Conservation (phyloP, 371 early-diverging fungal genomes). For the Lichtheimia ramosa region DNA sequence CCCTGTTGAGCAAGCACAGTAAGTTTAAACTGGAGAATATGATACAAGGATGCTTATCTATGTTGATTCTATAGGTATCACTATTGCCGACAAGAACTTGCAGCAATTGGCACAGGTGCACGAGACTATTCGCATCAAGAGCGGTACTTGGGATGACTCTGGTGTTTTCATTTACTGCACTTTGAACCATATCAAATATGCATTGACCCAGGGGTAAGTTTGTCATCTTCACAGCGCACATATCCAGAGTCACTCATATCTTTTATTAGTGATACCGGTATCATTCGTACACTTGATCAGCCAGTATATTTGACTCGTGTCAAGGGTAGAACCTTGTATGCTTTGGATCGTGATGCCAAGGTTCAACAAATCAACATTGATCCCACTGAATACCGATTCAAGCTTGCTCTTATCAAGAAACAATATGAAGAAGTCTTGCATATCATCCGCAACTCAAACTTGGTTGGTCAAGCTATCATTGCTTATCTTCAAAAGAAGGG, state of each 20-base stretch:
- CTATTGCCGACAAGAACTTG: slow-evolving; percentile 83
- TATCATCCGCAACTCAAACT: slow-evolving; percentile 92
- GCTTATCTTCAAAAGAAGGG: slow-evolving; percentile 98
- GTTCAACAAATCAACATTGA: slow-evolving; percentile 87
- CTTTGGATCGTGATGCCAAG: slow-evolving; percentile 87
- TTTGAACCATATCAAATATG: slow-evolving; percentile 98
- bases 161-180: slow-evolving; percentile 97
- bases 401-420: slow-evolving; percentile 86
- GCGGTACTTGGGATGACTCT: slow-evolving; percentile 92
- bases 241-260: neutral
- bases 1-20: slow-evolving; percentile 92
- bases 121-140: slow-evolving; percentile 97
- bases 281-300: slow-evolving; percentile 94
- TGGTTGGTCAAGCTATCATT: slow-evolving; percentile 98
- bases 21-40: slow-evolving; percentile 21
- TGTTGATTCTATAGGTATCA: slow-evolving; percentile 58
- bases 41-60: slow-evolving; percentile 10
- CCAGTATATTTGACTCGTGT: slow-evolving; percentile 89
- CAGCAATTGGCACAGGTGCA: slow-evolving; percentile 86
- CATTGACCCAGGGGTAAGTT: slow-evolving; percentile 85
- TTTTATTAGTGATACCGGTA: slow-evolving; percentile 81
- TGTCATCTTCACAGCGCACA: neutral
- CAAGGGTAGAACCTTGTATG: slow-evolving; percentile 81
- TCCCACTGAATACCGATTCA: slow-evolving; percentile 98
- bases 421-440: slow-evolving; percentile 92